Base-by-base conservation (phyloP, 1,284 basidiomycete species). In the Ganoderma leucocontextum region DNA sequence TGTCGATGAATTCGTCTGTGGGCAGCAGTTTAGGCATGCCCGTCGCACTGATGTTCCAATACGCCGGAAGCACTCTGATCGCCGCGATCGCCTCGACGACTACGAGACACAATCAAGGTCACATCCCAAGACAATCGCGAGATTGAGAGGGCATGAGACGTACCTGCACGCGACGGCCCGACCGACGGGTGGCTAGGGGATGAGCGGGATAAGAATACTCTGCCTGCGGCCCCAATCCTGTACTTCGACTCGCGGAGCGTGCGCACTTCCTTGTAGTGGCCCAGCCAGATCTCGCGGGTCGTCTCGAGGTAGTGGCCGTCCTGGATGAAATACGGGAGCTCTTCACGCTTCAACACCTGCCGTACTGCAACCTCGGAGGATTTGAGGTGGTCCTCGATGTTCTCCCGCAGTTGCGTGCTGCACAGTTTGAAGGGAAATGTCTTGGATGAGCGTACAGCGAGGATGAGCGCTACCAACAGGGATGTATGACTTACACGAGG, bases 251-350 rank as follows among this genome's bases (percentile, higher is more conserved):
- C 15, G 17, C 41, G 42, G 33, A 22, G n/a, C 6, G 5, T 29
- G 15, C 58, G 64, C 2, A 72, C 60, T 7, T n/a, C 2, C 41
- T 68, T 63, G 64, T 76, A 76, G 38, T 71, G 66, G 2, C 25
- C 38, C 17, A 77, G 70, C 76, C 78, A 79, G 4, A 68, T 52
- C 8, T 61, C 22, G 19, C 71, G 70, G 19, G 69, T 53, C 13
- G 6, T 25, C 36, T 64, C 68, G 9, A 73, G 75, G 67, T 83
- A 79, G 17, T 74, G 72, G 25, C 60, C 12, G 35, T 82, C 83
- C 63, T 82, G 77, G 9, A 81, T 80, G 47, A 76, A 79, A 49
- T 69, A 75, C 0, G 77, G 80, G 4, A 33, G 13, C 4, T 42
- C 64, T 67, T 83, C 83, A 1, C 78, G 63, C 7, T 44, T 61